A percentile compares a stretch with the other conserved stretches of the same genome.
Evolutionary conservation across 2,329 filamentous ascomycete species (phyloP).

Genomic region (Sordariomycetes sp.): DNA sequence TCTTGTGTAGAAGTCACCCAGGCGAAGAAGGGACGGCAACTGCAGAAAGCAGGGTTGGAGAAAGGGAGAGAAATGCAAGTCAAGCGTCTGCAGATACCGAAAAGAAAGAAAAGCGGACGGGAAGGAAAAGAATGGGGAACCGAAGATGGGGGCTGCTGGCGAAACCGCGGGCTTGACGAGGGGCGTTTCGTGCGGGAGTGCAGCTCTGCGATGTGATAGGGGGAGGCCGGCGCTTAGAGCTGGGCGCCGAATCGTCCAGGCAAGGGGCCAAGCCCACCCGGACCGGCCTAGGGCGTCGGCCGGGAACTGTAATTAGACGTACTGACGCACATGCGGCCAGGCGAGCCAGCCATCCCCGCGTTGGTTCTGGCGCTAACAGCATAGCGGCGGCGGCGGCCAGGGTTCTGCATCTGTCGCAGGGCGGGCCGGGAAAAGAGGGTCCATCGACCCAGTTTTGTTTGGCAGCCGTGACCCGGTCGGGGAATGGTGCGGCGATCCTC

Average conservation of each 20-base stretch:
- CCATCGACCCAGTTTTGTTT: background rate
- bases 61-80: background rate
- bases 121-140: background rate
- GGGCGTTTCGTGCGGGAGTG: background rate
- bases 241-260: slow-evolving; percentile 2
- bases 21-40: background rate
- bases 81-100: background rate
- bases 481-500: background rate
- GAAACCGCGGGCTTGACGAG: background rate
- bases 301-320: background rate
- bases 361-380: too few species aligned
- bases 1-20: background rate
- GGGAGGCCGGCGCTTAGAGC: slow-evolving; percentile 3
- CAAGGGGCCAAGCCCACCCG: background rate
- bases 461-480: background rate
- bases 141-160: background rate
- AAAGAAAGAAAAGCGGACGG: background rate
- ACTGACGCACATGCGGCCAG: background rate
- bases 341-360: background rate
- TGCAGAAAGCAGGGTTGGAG: background rate
- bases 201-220: slow-evolving; percentile 3
- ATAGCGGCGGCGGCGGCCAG: background rate
- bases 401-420: background rate
- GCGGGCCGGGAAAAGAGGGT: background rate
- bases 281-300: background rate